phyloP scores from a whole-genome alignment of 768 basidiomycete species.

The Holtermanniella nyarrowii region DNA sequence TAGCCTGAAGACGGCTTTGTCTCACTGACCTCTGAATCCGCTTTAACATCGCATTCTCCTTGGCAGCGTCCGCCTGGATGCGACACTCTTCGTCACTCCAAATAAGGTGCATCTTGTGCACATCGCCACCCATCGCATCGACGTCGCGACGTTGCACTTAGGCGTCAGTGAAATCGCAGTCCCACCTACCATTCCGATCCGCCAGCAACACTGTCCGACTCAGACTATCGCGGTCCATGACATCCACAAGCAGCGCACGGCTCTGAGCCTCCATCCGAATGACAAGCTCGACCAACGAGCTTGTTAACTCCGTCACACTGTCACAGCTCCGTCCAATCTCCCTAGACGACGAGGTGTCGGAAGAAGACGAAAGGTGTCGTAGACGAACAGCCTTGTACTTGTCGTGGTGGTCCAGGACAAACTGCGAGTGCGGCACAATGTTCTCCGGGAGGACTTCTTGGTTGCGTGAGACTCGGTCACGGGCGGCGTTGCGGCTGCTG shows the following conservation, averaged over 20 bases:
- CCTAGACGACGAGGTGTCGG: neutral
- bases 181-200: constrained; percentile 34
- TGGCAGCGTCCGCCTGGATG: neutral
- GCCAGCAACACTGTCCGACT: constrained; percentile 35
- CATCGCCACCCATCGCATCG: constrained; percentile 21
- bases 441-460: constrained; percentile 9
- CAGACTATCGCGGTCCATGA: constrained; percentile 27
- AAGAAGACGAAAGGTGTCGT: neutral
- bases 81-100: constrained; percentile 21
- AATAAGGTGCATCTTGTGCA: constrained; percentile 16
- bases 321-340: constrained; percentile 6
- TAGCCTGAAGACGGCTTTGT: no score
- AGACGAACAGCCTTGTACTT: constrained; percentile 14
- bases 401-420: constrained; percentile 22
- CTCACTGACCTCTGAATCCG: neutral
- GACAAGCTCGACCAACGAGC: constrained; percentile 18
- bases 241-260: constrained; percentile 32
- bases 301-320: constrained; percentile 15
- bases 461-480: constrained; percentile 9
- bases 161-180: neutral
- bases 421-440: constrained; percentile 27
- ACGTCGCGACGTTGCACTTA: constrained; percentile 36
- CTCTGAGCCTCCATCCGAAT: constrained; percentile 32
- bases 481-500: constrained; percentile 10
- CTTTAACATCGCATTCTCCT: neutral